A percentile compares a stretch with the other conserved stretches of the same genome.
Conservation (phyloP, 768 basidiomycete species). For the Xerocomellus chrysenteron region DNA sequence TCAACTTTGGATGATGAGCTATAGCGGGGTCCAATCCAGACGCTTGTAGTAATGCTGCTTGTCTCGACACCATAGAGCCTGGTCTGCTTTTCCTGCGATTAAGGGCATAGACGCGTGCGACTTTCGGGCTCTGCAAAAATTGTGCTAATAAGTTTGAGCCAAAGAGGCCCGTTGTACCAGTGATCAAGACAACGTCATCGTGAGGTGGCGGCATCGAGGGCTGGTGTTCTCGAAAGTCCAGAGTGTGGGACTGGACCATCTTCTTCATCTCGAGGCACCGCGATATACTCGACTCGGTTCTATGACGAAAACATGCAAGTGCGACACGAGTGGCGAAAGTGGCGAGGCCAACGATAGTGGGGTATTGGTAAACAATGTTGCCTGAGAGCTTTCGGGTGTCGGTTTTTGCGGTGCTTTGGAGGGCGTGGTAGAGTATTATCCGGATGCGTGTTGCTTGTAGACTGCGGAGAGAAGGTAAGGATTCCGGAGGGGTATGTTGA, state of each 20-base stretch:
- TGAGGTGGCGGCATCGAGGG: no score
- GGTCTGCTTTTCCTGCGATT: constrained; percentile 23
- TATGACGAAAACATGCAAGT: no score
- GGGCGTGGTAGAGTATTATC: constrained; percentile 32
- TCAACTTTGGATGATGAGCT: constrained; percentile 30
- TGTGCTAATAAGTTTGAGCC: constrained; percentile 30
- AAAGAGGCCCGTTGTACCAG: constrained; percentile 2
- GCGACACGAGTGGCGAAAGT: no score
- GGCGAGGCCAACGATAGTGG: no score
- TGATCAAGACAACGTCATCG: no score
- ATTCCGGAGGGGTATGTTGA: not conserved
- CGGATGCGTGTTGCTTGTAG: constrained; percentile 41
- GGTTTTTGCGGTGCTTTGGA: no score
- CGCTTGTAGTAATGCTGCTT: constrained; percentile 26
- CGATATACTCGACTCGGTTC: no score
- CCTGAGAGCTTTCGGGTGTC: no score
- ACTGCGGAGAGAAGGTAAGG: constrained; percentile 20
- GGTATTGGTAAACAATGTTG: no score
- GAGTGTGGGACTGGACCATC: no score
- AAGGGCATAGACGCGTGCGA: constrained; percentile 30
- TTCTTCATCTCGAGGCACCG: no score
- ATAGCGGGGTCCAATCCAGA: constrained; percentile 33
- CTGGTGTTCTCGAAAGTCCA: no score
- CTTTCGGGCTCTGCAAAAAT: constrained; percentile 15
- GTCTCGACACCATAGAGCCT: constrained; percentile 22